A percentile compares a stretch with the other conserved stretches of the same genome.
Evolutionary conservation across 805 yeast genomes (phyloP).

Genomic region (Nakazawaea wyomingensis): DNA sequence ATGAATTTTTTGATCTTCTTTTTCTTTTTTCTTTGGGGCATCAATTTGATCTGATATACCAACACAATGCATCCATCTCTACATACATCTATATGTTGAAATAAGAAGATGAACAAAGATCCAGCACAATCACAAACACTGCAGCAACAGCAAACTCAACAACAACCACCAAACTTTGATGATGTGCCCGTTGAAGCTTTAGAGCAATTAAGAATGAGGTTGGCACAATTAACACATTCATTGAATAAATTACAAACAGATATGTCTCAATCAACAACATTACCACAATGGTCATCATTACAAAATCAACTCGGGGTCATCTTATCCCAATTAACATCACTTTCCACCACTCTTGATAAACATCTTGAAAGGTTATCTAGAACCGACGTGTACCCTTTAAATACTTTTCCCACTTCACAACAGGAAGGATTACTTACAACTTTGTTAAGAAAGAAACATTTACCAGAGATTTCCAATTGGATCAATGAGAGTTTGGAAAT

Average conservation of each 20-base stretch:
- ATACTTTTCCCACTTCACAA: constrained; percentile 78
- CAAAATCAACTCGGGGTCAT: constrained; percentile 83
- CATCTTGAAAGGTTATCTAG: constrained; percentile 53
- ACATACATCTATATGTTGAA: too few relatives aligned
- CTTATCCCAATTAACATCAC: constrained; percentile 73
- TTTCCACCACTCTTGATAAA: constrained; percentile 63
- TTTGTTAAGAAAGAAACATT: constrained; percentile 74
- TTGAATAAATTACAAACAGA: constrained; percentile 51
- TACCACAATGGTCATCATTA: constrained; percentile 54
- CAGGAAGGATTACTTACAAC: constrained; percentile 83
- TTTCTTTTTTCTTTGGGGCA: too few relatives aligned
- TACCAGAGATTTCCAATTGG: constrained; percentile 93
- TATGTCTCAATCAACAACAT: constrained; percentile 34
- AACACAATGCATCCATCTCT: too few relatives aligned
- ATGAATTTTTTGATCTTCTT: too few relatives aligned
- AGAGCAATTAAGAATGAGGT: constrained; percentile 56
- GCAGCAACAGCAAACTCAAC: neutral
- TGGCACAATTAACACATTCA: constrained; percentile 60
- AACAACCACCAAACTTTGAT: constrained; percentile 14
- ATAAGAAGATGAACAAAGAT: constrained; percentile 1
- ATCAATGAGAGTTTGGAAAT: constrained; percentile 31
- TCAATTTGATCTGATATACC: too few relatives aligned
- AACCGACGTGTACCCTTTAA: constrained; percentile 79
- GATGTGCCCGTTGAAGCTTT: constrained; percentile 57
- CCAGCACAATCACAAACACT: neutral